Conservation (phyloP, 2,329 filamentous ascomycete genomes). For the Claviceps paspali region DNA sequence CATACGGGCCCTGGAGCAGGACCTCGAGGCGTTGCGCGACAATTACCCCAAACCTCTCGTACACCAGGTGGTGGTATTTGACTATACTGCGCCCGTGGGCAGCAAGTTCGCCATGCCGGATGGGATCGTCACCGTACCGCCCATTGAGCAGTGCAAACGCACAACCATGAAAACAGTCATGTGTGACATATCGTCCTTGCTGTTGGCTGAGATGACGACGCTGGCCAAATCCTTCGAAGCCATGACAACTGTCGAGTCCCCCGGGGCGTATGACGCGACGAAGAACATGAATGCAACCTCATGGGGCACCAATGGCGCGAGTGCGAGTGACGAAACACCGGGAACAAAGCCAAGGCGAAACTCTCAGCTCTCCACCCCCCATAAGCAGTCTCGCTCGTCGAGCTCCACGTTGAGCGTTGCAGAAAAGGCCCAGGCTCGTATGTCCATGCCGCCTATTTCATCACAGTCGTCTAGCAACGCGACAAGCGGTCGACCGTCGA, state of each 20-base stretch:
- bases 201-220: conserved; percentile 62
- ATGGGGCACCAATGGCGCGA: conserved; percentile 20
- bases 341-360: conserved; percentile 32
- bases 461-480: conserved; percentile 25
- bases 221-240: conserved; percentile 59
- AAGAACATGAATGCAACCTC: conserved; percentile 25
- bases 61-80: conserved; percentile 68
- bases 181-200: conserved; percentile 59
- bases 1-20: conserved; percentile 44
- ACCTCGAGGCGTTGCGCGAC: conserved; percentile 56
- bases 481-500: conserved; percentile 33
- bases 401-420: conserved; percentile 33
- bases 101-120: conserved; percentile 40
- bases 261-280: conserved; percentile 34
- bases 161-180: conserved; percentile 73
- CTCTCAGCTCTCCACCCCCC: conserved; percentile 35
- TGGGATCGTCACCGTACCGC: conserved; percentile 57
- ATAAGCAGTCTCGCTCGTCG: conserved; percentile 34
- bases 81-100: conserved; percentile 39
- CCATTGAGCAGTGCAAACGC: conserved; percentile 48
- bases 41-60: conserved; percentile 61
- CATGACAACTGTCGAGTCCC: conserved; percentile 63
- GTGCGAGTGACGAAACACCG: conserved; percentile 22
- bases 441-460: conserved; percentile 66
- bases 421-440: conserved; percentile 51